phyloP scores from a whole-genome alignment of 192 early-diverging fungal genomes.

The Gamsiella multidivaricata region DNA sequence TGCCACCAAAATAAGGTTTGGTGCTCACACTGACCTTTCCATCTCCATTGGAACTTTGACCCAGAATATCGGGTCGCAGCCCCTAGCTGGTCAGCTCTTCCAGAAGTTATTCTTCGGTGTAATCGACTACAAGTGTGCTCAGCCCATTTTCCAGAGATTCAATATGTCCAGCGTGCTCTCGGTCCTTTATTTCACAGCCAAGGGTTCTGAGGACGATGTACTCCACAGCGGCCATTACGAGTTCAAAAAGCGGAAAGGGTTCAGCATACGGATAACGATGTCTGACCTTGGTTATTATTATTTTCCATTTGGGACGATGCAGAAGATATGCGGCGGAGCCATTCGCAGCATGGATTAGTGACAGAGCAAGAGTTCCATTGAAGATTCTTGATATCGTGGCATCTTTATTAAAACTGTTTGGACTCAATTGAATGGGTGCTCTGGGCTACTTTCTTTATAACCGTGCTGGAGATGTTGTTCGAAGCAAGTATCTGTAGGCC shows the following conservation, averaged over 20 bases:
- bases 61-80: constrained; percentile 74
- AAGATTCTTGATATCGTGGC: constrained; percentile 62
- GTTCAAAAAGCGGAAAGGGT: constrained; percentile 61
- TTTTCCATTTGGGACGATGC: not conserved
- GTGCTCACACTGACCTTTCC: not conserved
- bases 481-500: constrained; percentile 69
- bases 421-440: constrained; percentile 39
- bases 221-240: constrained; percentile 67
- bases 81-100: constrained; percentile 56
- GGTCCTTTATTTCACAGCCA: constrained; percentile 73
- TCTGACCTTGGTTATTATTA: not conserved
- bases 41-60: constrained; percentile 68
- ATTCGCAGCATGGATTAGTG: constrained; percentile 68
- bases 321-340: constrained; percentile 75
- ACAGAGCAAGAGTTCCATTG: constrained; percentile 48
- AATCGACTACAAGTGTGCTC: constrained; percentile 74
- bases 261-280: not conserved
- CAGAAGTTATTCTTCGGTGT: constrained; percentile 71
- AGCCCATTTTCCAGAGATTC: constrained; percentile 73
- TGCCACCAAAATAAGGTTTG: not conserved
- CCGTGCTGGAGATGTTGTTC: constrained; percentile 57
- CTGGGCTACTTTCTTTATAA: constrained; percentile 56
- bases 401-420: constrained; percentile 53
- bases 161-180: constrained; percentile 67
- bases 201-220: not conserved